Base-by-base conservation (phyloP, 805 yeast genomes). In the Lipomyces chichibuensis region DNA sequence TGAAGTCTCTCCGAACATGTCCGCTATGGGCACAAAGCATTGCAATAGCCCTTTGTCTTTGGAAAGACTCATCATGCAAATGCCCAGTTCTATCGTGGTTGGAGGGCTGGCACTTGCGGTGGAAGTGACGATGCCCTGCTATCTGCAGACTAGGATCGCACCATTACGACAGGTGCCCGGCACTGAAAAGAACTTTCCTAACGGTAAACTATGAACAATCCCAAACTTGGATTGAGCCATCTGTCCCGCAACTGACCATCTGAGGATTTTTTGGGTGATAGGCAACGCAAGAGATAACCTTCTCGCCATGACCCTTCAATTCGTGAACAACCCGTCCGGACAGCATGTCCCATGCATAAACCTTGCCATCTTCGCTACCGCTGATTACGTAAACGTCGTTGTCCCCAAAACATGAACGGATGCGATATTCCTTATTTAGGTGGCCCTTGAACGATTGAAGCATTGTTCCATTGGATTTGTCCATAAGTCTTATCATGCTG, bases 331-430 rank as follows among this genome's bases (percentile, higher is more conserved):
- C 33, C 9, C 69, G 61, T 27, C 75, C 75, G 9, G 69, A 53
- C 32, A 64, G 9, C 37, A 68, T n/a, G 32, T 75, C 76, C 77
- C 78, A 77, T 8, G 70, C 66, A 46, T 60, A 72, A 3, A 77
- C 46, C 43, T 59, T 57, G 25, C 77, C 77, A 46, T 74, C 74
- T 59, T 77, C 78, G 49, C 78, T 74, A n/a, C 76, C 72, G 32
- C 74, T 59, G 9, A 76, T 63, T 1, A 74, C 72, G 29, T 59
- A 63, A 14, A 43, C 53, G 33, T 73, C 75, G 59, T 72, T 69
- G 14, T 66, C 68, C 2, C 71, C 69, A 57, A 76, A 71, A n/a
- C 66, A 56, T 0, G 74, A 71, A n/a, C 72, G 70, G 43, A 72
- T 55, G 1, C 77, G 72, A 37, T 67, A 74, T 57, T 73, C 67